A percentile compares a stretch with the other conserved stretches of the same genome.
Conservation (phyloP, 106 monocot species). For the Apostasia shenzhenica region DNA sequence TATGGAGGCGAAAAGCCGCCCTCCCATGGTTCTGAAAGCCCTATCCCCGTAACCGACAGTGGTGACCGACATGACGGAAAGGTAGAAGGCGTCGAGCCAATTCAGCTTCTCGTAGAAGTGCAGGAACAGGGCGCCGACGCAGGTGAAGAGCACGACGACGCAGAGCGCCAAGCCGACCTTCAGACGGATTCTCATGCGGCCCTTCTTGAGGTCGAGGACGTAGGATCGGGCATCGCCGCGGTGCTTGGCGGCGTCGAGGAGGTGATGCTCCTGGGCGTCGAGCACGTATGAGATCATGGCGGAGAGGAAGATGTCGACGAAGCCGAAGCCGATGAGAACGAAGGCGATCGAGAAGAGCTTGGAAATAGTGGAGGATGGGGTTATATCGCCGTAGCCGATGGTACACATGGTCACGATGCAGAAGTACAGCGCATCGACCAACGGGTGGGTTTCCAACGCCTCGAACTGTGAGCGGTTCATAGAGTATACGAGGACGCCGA, state of each 20-base stretch:
- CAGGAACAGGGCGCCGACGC: slow-evolving; percentile 48
- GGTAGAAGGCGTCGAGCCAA: slow-evolving; percentile 74
- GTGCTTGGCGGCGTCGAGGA: slow-evolving; percentile 33
- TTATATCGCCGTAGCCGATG: slow-evolving; percentile 94
- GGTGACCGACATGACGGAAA: slow-evolving; percentile 92
- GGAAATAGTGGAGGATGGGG: slow-evolving; percentile 49
- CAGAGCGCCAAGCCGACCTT: slow-evolving; percentile 70
- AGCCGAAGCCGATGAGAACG: slow-evolving; percentile 81
- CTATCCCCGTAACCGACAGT: slow-evolving; percentile 91
- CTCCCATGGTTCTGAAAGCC: slow-evolving; percentile 58
- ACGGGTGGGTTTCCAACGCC: slow-evolving; percentile 45
- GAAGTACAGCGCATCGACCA: slow-evolving; percentile 86
- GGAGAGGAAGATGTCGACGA: slow-evolving; percentile 79
- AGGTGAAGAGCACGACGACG: slow-evolving; percentile 57
- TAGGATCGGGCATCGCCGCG: slow-evolving; percentile 18
- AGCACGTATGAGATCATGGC: slow-evolving; percentile 81
- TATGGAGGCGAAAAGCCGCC: slow-evolving; percentile 65
- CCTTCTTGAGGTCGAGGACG: slow-evolving; percentile 80
- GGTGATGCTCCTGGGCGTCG: slow-evolving; percentile 65
- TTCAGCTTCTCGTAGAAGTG: slow-evolving; percentile 46
- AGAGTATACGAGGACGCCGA: slow-evolving; percentile 62
- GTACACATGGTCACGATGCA: slow-evolving; percentile 96
- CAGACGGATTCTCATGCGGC: slow-evolving; percentile 71
- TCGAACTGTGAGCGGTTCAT: slow-evolving; percentile 36
- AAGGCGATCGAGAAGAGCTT: slow-evolving; percentile 87